These are phyloP conservation scores for Russula griseocarnosa DNA, from an alignment of 768 basidiomycete species.

Conservation along the genomic window DNA sequence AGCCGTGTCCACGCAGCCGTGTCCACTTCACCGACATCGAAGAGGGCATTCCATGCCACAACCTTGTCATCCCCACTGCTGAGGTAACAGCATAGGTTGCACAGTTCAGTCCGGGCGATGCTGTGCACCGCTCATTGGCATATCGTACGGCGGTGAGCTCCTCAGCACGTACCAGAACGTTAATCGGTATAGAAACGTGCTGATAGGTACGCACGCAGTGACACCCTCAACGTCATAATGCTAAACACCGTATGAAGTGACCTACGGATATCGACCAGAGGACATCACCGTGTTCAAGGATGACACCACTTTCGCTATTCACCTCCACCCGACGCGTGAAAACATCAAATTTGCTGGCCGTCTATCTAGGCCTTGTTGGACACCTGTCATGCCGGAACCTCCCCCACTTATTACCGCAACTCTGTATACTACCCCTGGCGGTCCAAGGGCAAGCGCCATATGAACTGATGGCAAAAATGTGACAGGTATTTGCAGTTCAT, in stretches of 20 bases:
- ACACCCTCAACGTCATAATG: too few species aligned
- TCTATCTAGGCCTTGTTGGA: slow-evolving; percentile 28
- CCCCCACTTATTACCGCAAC: slow-evolving; percentile 29
- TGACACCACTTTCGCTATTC: not conserved
- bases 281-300: slow-evolving; percentile 26
- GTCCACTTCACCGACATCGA: slow-evolving; percentile 12
- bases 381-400: slow-evolving; percentile 30
- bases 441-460: slow-evolving; percentile 27
- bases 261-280: slow-evolving; percentile 21
- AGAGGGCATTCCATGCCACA: not conserved
- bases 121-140: slow-evolving; percentile 28
- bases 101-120: slow-evolving; percentile 1
- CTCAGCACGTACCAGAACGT: slow-evolving; percentile 26
- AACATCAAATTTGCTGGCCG: slow-evolving; percentile 8
- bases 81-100: not conserved
- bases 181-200: slow-evolving; percentile 18
- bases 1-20: too few species aligned
- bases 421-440: slow-evolving; percentile 29
- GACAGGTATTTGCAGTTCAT: slow-evolving; percentile 17
- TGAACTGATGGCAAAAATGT: slow-evolving; percentile 25
- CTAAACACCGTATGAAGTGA: not conserved
- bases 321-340: slow-evolving; percentile 24
- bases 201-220: slow-evolving; percentile 8
- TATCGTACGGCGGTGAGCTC: slow-evolving; percentile 24
- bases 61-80: not conserved